Base-by-base conservation (phyloP, 108 stramenopile genomes). In the Nitzschia sp. region DNA sequence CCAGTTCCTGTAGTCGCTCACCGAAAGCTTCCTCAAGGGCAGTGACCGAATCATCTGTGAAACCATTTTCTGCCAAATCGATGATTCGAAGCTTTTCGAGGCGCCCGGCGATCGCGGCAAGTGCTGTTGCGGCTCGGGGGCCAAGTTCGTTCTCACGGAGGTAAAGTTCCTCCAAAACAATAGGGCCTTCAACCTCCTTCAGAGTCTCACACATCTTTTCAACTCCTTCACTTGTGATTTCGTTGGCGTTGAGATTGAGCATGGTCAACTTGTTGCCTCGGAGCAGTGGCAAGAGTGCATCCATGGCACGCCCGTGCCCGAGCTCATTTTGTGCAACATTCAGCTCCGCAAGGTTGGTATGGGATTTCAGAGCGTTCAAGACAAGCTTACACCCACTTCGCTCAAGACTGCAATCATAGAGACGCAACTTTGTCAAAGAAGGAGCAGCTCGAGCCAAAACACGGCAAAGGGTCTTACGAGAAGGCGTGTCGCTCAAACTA, bases 271-370 rank as follows among this genome's bases (percentile, higher is more conserved):
- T 15, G 17, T 48, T 48, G 17, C 46, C n/a, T 6, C 17, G 46
- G n/a, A 48, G 17, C n/a, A 48, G 14, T 48, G 46, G 46, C 46
- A 48, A 48, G 46, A 48, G 46, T 17, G 14, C 17, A 15, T 48
- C n/a, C 17, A 48, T 15, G 14, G 46, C 46, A 48, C 46, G 46
- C 46, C 46, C 46, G 17, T 48, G 46, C 3, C 46, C 46, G 5
- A 48, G 14, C 46, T 48, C 46, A 48, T 48, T 48, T 48, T 48
- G 46, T 17, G 46, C 46, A 15, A 48, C n/a, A 48, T 48, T 48
- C n/a, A 48, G 6, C n/a, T 48, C 46, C 17, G 46, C 14, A 48
- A 48, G 46, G 17, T 17, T 48, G 46, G 17, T 17, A 6, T 48
- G 14, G n/a, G 46, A 17, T 3, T 17, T 17, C 2, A 48, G 46